Evolutionary conservation across 768 basidiomycete genomes (phyloP).

Genomic region (Plicaturopsis crispa): DNA sequence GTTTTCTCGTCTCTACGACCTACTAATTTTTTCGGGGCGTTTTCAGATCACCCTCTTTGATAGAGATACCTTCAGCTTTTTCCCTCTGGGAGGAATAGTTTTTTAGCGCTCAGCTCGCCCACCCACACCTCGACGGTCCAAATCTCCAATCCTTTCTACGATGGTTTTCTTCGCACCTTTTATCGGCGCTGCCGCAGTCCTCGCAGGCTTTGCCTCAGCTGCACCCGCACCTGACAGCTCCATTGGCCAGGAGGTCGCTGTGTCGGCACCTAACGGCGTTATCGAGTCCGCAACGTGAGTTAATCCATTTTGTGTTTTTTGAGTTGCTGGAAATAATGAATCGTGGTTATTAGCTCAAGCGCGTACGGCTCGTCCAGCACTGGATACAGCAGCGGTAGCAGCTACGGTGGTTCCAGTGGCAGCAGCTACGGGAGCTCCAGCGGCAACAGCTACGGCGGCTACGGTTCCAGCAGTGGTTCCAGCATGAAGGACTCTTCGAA

Average conservation of each 20-base stretch:
- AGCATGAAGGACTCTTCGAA: neutral
- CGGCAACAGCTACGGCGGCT: constrained; percentile 1
- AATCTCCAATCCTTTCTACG: constrained; percentile 26
- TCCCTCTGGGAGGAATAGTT: constrained; percentile 56
- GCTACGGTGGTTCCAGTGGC: neutral
- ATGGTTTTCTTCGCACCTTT: constrained; percentile 58
- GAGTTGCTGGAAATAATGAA: too few relatives aligned
- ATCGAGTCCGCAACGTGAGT: too few relatives aligned
- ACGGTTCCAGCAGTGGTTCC: neutral
- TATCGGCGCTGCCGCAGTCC: constrained; percentile 44
- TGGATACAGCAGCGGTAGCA: neutral
- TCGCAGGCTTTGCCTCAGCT: constrained; percentile 44
- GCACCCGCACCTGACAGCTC: constrained; percentile 34
- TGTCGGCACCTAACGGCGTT: constrained; percentile 39
- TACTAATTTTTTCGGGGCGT: neutral
- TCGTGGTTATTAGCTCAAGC: too few relatives aligned
- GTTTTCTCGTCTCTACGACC: neutral
- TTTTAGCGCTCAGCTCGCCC: constrained; percentile 34
- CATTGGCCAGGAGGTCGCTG: constrained; percentile 20
- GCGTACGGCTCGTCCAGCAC: too few relatives aligned
- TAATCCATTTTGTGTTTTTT: too few relatives aligned
- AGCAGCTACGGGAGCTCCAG: constrained; percentile 6
- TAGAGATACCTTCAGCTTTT: constrained; percentile 46
- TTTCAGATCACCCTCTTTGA: constrained; percentile 64
- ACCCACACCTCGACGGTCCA: constrained; percentile 39